A percentile compares a stretch with the other conserved stretches of the same genome.
phyloP scores from a whole-genome alignment of 306 rosid species.

The Pachyrhizus erosus region DNA sequence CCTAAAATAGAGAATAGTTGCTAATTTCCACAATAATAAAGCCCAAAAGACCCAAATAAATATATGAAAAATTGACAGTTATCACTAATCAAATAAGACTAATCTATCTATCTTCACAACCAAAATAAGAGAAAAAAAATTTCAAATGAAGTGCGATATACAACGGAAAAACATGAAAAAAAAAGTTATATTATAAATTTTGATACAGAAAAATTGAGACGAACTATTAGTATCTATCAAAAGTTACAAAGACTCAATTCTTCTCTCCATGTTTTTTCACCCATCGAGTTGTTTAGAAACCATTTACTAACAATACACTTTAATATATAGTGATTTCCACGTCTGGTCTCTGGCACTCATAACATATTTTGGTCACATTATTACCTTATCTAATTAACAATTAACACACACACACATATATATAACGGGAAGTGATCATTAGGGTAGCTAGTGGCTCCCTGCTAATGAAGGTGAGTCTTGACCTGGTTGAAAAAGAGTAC shows the following conservation, averaged over 20 bases:
- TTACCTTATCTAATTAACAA: neutral
- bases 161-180: too few relatives aligned
- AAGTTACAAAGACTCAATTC: neutral
- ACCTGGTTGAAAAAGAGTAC: neutral
- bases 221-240: too few relatives aligned
- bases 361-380: neutral
- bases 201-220: too few relatives aligned
- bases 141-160: neutral
- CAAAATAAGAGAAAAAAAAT: neutral
- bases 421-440: neutral
- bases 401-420: too few relatives aligned
- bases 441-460: too few relatives aligned
- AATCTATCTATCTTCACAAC: neutral
- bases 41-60: too few relatives aligned
- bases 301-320: too few relatives aligned
- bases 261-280: neutral
- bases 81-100: neutral
- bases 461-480: neutral
- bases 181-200: too few relatives aligned
- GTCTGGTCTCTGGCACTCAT: neutral
- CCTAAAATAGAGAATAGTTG: too few relatives aligned
- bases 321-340: neutral
- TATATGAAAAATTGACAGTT: too few relatives aligned
- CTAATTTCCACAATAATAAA: too few relatives aligned
- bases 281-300: neutral